Evolutionary conservation across 345 rosid genomes (phyloP).

Genomic region (Pugionium dolabratum): DNA sequence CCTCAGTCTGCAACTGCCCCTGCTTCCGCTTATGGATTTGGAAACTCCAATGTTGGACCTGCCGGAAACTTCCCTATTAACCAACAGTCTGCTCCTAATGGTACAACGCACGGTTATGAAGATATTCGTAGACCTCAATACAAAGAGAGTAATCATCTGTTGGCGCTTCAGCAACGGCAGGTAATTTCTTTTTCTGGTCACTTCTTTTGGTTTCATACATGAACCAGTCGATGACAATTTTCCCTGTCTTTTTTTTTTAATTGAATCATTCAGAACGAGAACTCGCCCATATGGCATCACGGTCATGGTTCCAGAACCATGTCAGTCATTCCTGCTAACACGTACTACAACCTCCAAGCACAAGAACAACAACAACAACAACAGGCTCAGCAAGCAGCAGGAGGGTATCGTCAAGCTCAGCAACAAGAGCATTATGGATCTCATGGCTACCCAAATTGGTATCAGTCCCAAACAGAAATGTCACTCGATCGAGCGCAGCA

Average conservation of each 20-base stretch:
- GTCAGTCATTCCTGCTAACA: slow-evolving; percentile 48
- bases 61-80: slow-evolving; percentile 46
- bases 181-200: too few relatives aligned
- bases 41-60: neutral
- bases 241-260: too few relatives aligned
- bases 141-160: too few relatives aligned
- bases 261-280: too few relatives aligned
- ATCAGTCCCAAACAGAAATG: slow-evolving; percentile 77
- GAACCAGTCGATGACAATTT: too few relatives aligned
- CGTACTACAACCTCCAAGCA: slow-evolving; percentile 56
- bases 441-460: slow-evolving; percentile 80
- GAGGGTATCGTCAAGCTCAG: slow-evolving; percentile 77
- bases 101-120: too few relatives aligned
- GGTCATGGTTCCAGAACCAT: slow-evolving; percentile 78
- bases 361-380: slow-evolving; percentile 31
- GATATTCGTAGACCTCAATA: too few relatives aligned
- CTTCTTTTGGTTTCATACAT: too few relatives aligned
- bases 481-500: slow-evolving; percentile 90
- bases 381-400: slow-evolving; percentile 45
- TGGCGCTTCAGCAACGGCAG: too few relatives aligned
- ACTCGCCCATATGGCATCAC: slow-evolving; percentile 75
- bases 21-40: slow-evolving; percentile 23
- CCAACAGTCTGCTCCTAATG: too few relatives aligned
- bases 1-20: slow-evolving; percentile 77
- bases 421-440: slow-evolving; percentile 79